A percentile compares a stretch with the other conserved stretches of the same genome.
Evolutionary conservation across 345 rosid genomes (phyloP).

Genomic region (Eucalyptus leucophloia): DNA sequence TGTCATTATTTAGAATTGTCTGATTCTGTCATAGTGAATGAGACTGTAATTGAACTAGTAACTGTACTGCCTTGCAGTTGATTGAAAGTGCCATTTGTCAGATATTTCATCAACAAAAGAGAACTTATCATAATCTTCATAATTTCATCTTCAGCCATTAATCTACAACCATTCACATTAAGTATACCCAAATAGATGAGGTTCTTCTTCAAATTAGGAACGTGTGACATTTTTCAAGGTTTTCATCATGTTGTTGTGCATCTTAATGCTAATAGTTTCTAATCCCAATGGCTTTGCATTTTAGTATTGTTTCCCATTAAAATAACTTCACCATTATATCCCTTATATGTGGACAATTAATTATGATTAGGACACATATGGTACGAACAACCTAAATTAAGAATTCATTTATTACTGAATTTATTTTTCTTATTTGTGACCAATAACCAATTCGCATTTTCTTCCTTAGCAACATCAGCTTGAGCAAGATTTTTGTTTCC

Average conservation of each 20-base stretch:
- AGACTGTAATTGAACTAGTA: accelerated
- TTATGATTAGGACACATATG: neutral
- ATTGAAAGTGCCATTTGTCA: too few relatives aligned
- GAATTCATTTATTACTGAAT: too few relatives aligned
- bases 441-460: neutral
- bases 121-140: neutral
- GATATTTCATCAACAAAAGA: neutral
- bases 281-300: too few relatives aligned
- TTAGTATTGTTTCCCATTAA: neutral
- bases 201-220: neutral
- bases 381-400: neutral
- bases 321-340: too few relatives aligned
- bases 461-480: neutral
- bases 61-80: neutral
- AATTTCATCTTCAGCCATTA: neutral
- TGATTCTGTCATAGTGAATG: neutral
- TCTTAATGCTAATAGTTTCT: neutral
- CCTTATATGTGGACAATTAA: too few relatives aligned
- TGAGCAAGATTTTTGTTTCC: too few relatives aligned
- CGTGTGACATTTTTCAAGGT: neutral
- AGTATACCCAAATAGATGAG: neutral
- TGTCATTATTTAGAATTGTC: neutral
- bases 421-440: neutral
- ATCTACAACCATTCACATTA: neutral
- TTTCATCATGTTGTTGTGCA: neutral